phyloP scores from a whole-genome alignment of 1,284 basidiomycete genomes.

The Cryptococcus depauperatus region DNA sequence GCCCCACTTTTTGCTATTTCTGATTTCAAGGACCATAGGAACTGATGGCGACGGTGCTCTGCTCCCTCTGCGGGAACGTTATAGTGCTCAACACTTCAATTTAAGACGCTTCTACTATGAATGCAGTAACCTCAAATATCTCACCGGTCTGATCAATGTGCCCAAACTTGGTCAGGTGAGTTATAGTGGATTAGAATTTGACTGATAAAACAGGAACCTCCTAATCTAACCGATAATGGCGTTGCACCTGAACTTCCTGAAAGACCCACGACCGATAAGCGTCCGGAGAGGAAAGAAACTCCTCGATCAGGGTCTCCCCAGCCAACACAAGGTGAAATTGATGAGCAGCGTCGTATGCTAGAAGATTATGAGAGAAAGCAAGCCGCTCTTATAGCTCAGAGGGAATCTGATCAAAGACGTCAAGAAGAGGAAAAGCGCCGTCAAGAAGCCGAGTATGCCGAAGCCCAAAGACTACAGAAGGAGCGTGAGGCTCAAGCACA shows the following conservation, averaged over 20 bases:
- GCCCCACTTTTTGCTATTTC: background rate
- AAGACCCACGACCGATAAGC: conserved; percentile 58
- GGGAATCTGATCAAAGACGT: conserved; percentile 73
- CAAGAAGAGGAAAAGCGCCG: conserved; percentile 69
- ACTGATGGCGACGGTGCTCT: conserved; percentile 79
- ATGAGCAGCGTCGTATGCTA: conserved; percentile 88
- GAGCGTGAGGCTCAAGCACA: conserved; percentile 82
- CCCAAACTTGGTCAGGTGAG: conserved; percentile 82
- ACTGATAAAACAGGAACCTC: conserved; percentile 62
- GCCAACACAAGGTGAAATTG: conserved; percentile 68
- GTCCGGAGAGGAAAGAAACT: conserved; percentile 46
- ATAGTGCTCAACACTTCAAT: conserved; percentile 77
- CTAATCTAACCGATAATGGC: conserved; percentile 77
- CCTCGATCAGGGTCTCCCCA: conserved; percentile 58
- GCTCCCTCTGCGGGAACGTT: conserved; percentile 75
- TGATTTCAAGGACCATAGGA: conserved; percentile 48
- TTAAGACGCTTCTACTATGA: conserved; percentile 95
- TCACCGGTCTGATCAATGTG: conserved; percentile 91
- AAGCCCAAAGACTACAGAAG: conserved; percentile 50
- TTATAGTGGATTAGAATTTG: background rate
- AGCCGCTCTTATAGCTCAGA: conserved; percentile 63
- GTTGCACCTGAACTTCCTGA: conserved; percentile 79
- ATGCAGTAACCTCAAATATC: conserved; percentile 91
- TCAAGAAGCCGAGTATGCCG: conserved; percentile 84
- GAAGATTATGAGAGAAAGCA: conserved; percentile 98